A percentile compares a stretch with the other conserved stretches of the same genome.
These are phyloP conservation scores for Kodamaea anthophila DNA, from an alignment of 1,139 yeast genomes.

Conservation along the genomic window DNA sequence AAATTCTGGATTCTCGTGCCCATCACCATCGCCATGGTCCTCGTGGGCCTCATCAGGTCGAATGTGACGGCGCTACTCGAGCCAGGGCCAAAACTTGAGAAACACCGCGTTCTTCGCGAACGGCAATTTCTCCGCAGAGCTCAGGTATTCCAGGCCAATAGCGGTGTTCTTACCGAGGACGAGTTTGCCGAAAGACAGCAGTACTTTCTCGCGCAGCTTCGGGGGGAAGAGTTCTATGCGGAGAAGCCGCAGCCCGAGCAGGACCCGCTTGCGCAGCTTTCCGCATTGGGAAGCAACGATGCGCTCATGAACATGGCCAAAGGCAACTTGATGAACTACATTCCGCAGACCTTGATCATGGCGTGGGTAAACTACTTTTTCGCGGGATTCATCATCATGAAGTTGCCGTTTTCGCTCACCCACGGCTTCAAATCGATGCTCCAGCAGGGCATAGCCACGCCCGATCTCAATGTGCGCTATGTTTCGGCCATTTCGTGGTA, in stretches of 20 bases:
- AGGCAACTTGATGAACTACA: constrained; percentile 72
- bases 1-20: constrained; percentile 91
- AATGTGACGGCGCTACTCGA: constrained; percentile 56
- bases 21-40: constrained; percentile 81
- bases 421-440: constrained; percentile 86
- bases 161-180: constrained; percentile 34
- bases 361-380: constrained; percentile 94
- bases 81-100: constrained; percentile 52
- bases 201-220: constrained; percentile 40
- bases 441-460: constrained; percentile 80
- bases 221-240: constrained; percentile 45
- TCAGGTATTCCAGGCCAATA: constrained; percentile 44
- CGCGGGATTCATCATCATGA: constrained; percentile 80
- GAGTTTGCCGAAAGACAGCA: constrained; percentile 48
- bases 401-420: constrained; percentile 63
- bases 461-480: constrained; percentile 84
- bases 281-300: constrained; percentile 69
- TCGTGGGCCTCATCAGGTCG: constrained; percentile 79
- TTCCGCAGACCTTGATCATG: constrained; percentile 92
- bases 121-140: constrained; percentile 57
- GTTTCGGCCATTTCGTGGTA: constrained; percentile 99
- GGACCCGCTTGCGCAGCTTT: constrained; percentile 53
- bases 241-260: constrained; percentile 39
- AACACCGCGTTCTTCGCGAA: constrained; percentile 53
- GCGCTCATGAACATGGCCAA: constrained; percentile 76